Evolutionary conservation across 1,139 yeast genomes (phyloP), one percentile per base, ranked within the genome.

Genomic region (Kodamaea arcana): DNA sequence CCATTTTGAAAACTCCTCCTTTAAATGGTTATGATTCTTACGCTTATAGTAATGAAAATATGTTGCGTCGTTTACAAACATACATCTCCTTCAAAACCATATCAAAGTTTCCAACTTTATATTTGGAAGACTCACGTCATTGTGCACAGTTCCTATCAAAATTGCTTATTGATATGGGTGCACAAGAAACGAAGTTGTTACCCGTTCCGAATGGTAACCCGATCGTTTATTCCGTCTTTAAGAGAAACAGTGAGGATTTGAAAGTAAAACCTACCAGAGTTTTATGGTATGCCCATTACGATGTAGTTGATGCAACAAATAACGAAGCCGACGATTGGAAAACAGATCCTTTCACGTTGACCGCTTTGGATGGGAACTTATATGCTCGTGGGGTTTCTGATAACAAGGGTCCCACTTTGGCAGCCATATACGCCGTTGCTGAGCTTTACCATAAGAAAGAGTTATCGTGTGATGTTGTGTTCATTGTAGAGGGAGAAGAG

Each of bases 241-340:
- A 68, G 35, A 80, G 70, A 47, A 65, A 69, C 34, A 29, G 34
- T 21, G 41, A 37, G 18, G 39, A 38, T 3, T 13, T 20, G 5
- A 37, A 31, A 3, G 31, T 30, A 4, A 33, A 21, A 29, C n/a
- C 50, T 37, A 34, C 63, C 48, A 62, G 82, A 37, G 69, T 88
- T 3, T 56, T 90, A 34, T 92, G 94, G 81, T 92, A 92, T 56
- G 97, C 96, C 1, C 98, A 92, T 65, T 92, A 92, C 55, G 98
- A 92, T 59, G 97, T 92, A 17, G 90, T 92, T 24, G 82, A 78
- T 41, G 76, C 76, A 4, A 46, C 51, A 5, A 53, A 60, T 15
- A 60, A 54, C 15, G 76, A 74, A 32, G 60, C 65, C 3, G 72
- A 69, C 13, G 65, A 63, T 31, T 92, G 97, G 97, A 57, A 67